phyloP scores from a whole-genome alignment of 2,329 filamentous ascomycete genomes.

The Colletotrichum australisinense region DNA sequence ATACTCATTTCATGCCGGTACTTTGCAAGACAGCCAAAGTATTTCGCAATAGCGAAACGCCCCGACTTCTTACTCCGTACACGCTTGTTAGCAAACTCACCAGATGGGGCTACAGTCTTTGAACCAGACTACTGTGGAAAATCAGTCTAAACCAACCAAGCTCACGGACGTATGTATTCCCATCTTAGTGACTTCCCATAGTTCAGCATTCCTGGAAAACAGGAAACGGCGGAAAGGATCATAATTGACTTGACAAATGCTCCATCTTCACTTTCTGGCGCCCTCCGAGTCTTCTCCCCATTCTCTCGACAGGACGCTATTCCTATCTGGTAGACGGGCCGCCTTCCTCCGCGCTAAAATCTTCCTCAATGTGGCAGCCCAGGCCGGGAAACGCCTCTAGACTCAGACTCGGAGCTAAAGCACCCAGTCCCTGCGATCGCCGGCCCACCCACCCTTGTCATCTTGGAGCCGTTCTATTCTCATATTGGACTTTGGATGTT shows the following conservation, averaged over 20 bases:
- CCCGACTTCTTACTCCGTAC: background rate
- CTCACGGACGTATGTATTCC: background rate
- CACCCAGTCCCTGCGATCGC: slow-evolving; percentile 4
- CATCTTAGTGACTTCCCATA: background rate
- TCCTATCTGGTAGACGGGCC: slow-evolving; percentile 37
- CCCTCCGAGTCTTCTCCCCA: background rate
- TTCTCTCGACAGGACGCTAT: slow-evolving; percentile 16
- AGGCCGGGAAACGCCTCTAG: slow-evolving; percentile 5
- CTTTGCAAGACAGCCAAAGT: background rate
- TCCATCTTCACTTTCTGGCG: background rate
- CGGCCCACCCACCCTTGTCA: background rate
- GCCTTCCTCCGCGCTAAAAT: slow-evolving; percentile 37
- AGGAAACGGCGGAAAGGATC: background rate
- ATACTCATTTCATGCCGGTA: background rate
- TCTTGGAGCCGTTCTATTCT: background rate
- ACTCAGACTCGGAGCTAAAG: background rate
- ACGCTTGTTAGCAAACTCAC: no score
- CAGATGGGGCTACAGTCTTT: background rate
- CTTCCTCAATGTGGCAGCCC: slow-evolving; percentile 20
- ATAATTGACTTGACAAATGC: background rate
- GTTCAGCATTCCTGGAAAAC: background rate
- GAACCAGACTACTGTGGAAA: background rate
- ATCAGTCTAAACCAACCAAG: no score
- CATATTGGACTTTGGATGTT: background rate
- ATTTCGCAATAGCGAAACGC: background rate